Percentiles rank a stretch among this genome's conserved stretches.
Conservation (phyloP, 2,329 filamentous ascomycete genomes). For the Apiospora saccharicola region DNA sequence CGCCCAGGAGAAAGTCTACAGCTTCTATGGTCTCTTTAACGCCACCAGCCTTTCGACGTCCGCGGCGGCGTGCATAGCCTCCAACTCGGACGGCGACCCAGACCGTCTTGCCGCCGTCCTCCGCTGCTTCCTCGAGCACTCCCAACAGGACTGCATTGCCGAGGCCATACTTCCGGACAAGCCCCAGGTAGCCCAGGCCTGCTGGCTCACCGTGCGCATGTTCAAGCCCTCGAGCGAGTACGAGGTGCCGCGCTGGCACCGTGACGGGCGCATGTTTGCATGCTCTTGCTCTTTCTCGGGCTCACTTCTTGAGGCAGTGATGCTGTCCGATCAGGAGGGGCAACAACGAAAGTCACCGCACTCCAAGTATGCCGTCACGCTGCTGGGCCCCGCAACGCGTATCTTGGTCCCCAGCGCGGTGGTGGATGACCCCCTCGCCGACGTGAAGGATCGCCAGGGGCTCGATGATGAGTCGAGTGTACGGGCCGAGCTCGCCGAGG, state of each 20-base stretch:
- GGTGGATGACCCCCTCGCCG: not conserved
- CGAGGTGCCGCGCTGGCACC: conserved; percentile 28
- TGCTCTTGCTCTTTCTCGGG: conserved; percentile 21
- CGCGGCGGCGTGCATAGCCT: not conserved
- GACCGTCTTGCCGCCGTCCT: not conserved
- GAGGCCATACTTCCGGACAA: not conserved
- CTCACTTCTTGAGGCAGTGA: not conserved
- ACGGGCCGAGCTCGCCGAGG: conserved; percentile 21
- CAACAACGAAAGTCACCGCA: conserved; percentile 19
- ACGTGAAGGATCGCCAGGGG: not conserved
- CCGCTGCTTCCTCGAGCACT: not conserved
- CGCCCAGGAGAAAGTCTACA: not conserved
- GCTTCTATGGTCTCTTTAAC: not conserved
- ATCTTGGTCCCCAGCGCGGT: not conserved
- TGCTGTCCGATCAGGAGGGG: not conserved
- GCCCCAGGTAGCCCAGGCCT: conserved; percentile 19
- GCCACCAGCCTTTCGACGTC: not conserved
- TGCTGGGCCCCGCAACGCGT: conserved; percentile 28
- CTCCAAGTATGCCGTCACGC: conserved; percentile 29
- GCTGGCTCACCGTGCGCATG: conserved; percentile 28
- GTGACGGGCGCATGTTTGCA: conserved; percentile 28
- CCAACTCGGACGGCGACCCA: not conserved
- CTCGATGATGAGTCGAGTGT: not conserved
- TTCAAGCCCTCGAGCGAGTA: conserved; percentile 21
- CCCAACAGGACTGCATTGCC: not conserved